phyloP scores from a whole-genome alignment of 1,284 basidiomycete genomes.

The Schizophyllum commune region DNA sequence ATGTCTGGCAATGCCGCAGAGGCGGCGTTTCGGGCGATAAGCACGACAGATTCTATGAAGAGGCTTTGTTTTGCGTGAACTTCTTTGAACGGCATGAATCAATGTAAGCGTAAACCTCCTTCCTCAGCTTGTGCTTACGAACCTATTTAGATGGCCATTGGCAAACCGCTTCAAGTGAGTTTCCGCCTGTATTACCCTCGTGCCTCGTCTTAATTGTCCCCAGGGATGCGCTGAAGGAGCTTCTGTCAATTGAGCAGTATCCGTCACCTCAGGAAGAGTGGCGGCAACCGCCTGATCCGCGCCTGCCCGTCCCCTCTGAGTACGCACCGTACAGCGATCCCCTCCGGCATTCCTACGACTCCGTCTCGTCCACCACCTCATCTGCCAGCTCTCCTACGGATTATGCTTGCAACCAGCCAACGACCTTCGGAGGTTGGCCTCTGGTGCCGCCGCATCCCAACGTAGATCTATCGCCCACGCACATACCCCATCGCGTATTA shows the following conservation, averaged over 20 bases:
- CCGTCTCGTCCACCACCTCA: neutral
- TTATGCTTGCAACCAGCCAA: neutral
- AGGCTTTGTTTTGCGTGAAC: neutral
- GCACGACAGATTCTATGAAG: neutral
- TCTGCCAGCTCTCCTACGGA: neutral
- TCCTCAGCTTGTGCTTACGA: too few relatives aligned
- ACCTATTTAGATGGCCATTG: neutral
- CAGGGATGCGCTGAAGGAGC: neutral
- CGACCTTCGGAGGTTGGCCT: neutral
- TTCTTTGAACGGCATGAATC: neutral
- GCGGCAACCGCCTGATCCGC: neutral
- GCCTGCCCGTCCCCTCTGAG: neutral
- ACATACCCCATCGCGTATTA: neutral
- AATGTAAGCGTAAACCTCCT: neutral
- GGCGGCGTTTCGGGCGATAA: neutral
- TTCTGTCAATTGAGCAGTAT: neutral
- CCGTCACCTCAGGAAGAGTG: neutral
- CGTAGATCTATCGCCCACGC: neutral
- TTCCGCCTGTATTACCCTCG: neutral
- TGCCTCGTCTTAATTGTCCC: neutral
- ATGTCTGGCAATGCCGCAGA: neutral
- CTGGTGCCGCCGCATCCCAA: neutral
- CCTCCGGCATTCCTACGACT: neutral
- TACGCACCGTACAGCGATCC: neutral
- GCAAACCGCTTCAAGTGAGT: neutral